These are phyloP conservation scores for Celoporthe dispersa DNA, from an alignment of 2,329 filamentous ascomycete species.

Conservation along the genomic window DNA sequence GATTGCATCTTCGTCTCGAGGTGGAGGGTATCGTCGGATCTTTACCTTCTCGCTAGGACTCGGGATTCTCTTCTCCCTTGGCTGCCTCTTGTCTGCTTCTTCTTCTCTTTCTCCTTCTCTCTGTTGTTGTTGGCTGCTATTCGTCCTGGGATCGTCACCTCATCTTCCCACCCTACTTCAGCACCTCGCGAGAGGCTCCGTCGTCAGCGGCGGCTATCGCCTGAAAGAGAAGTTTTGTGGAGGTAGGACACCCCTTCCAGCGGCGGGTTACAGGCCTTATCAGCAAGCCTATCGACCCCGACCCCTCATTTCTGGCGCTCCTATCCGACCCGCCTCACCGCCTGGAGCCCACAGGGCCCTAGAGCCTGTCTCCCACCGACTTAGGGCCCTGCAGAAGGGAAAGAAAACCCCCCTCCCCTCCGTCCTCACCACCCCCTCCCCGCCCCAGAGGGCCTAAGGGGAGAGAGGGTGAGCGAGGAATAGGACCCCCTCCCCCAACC, in stretches of 20 bases:
- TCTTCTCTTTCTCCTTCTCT: background rate
- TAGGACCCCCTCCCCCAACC: constrained; percentile 4
- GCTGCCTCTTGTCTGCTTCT: background rate
- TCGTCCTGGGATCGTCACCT: background rate
- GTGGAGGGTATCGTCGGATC: constrained; percentile 4
- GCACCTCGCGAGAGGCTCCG: background rate
- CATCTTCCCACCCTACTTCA: background rate
- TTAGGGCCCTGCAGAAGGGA: constrained; percentile 2
- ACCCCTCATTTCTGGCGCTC: constrained; percentile 10
- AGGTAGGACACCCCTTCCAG: background rate
- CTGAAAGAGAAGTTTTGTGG: background rate
- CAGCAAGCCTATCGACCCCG: constrained; percentile 13
- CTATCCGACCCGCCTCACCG: background rate
- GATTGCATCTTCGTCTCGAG: background rate
- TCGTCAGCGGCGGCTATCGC: background rate
- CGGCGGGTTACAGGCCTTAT: constrained; percentile 1
- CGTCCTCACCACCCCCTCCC: background rate
- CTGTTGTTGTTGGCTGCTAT: background rate
- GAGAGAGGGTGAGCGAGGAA: background rate
- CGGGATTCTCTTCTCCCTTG: background rate
- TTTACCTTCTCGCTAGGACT: background rate
- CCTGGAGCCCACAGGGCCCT: background rate
- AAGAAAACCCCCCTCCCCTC: background rate
- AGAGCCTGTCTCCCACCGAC: background rate
- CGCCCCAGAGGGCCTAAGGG: background rate